These are phyloP conservation scores for Kalanchoe fedtschenkoi DNA, from an alignment of 164 flowering plant genomes.

Conservation along the genomic window DNA sequence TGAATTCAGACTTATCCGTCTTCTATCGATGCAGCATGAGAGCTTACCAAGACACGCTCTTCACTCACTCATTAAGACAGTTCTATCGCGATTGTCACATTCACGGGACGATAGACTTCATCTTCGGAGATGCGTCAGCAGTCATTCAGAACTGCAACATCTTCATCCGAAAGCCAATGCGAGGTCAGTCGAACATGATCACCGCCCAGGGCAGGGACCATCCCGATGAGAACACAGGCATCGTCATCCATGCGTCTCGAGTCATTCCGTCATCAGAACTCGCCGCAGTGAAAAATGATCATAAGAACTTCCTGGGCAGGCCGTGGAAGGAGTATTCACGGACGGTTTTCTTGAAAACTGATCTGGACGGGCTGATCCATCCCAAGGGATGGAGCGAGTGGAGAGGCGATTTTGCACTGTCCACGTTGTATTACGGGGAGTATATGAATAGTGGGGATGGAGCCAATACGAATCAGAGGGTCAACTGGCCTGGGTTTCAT, in stretches of 20 bases:
- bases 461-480: constrained; percentile 26
- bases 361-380: constrained; percentile 42
- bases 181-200: constrained; percentile 38
- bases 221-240: constrained; percentile 38
- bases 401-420: constrained; percentile 33
- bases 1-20: constrained; percentile 31
- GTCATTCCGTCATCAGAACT: constrained; percentile 30
- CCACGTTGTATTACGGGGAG: constrained; percentile 47
- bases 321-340: constrained; percentile 60
- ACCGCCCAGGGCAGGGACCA: constrained; percentile 51
- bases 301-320: constrained; percentile 40
- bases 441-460: constrained; percentile 48
- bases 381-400: constrained; percentile 54
- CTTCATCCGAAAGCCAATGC: constrained; percentile 34
- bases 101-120: constrained; percentile 57
- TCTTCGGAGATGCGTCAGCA: constrained; percentile 48
- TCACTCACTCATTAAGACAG: constrained; percentile 36
- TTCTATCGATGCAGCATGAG: constrained; percentile 50
- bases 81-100: constrained; percentile 56
- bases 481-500: constrained; percentile 63
- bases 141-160: constrained; percentile 58
- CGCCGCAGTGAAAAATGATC: constrained; percentile 12
- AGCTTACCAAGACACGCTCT: constrained; percentile 64
- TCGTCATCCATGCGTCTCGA: constrained; percentile 33
- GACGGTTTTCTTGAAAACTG: constrained; percentile 37